phyloP scores from a whole-genome alignment of 352 stramenopile species.

The Peronosclerospora sorghi region DNA sequence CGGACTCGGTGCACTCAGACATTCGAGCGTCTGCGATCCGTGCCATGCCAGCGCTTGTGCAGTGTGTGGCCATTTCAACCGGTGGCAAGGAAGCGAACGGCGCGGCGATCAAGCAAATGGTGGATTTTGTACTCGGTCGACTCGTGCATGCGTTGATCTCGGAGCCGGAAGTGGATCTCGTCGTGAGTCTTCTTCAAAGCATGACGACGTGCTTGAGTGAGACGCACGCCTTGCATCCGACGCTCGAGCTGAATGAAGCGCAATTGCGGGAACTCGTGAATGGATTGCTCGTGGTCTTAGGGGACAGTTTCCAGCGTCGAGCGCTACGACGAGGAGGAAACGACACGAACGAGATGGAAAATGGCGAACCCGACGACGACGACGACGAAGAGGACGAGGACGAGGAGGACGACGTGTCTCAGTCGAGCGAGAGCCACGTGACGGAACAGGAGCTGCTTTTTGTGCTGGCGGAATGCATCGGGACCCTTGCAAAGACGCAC shows the following conservation, averaged over 20 bases:
- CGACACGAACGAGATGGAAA: conserved; percentile 18
- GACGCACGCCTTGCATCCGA: conserved; percentile 28
- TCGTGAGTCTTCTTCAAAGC: conserved; percentile 80
- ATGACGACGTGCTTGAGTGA: conserved; percentile 62
- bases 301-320: conserved; percentile 73
- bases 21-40: conserved; percentile 71
- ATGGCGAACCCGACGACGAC: conserved; percentile 23
- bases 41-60: conserved; percentile 69
- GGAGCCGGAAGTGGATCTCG: conserved; percentile 74
- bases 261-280: conserved; percentile 66
- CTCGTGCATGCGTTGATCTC: conserved; percentile 68
- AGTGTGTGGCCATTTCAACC: conserved; percentile 54
- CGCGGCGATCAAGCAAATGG: conserved; percentile 71
- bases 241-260: conserved; percentile 54
- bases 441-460: conserved; percentile 72
- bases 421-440: conserved; percentile 29
- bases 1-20: conserved; percentile 76
- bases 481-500: conserved; percentile 62
- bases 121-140: conserved; percentile 73
- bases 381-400: conserved; percentile 30
- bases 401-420: conserved; percentile 32
- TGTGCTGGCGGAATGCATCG: conserved; percentile 66
- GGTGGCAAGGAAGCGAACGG: conserved; percentile 11
- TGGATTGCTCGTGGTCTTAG: conserved; percentile 59
- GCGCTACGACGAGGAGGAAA: conserved; percentile 31